phyloP scores from a whole-genome alignment of 164 flowering plant species.

The Kalanchoe fedtschenkoi region DNA sequence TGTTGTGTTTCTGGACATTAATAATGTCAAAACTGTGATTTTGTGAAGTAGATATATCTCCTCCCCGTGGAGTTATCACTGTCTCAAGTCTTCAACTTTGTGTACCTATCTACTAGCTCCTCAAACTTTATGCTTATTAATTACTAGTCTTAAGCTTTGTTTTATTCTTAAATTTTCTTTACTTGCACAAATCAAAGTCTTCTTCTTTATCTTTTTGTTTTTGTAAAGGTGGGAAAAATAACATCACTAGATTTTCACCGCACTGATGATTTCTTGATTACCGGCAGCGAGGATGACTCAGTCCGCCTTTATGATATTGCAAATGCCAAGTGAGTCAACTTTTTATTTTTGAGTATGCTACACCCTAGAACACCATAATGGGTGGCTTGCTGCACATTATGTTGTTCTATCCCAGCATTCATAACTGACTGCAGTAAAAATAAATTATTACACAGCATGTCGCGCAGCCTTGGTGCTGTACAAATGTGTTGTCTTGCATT shows the following conservation, averaged over 20 bases:
- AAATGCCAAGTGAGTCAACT: slow-evolving; percentile 62
- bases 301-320: slow-evolving; percentile 78
- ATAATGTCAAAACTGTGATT: background rate
- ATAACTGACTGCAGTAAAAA: too few species aligned
- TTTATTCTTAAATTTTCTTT: too few species aligned
- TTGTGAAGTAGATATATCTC: background rate
- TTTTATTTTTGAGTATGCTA: background rate
- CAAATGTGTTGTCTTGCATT: background rate
- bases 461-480: background rate
- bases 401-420: too few species aligned
- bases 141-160: too few species aligned
- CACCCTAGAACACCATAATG: background rate
- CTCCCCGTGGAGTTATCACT: too few species aligned
- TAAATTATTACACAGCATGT: too few species aligned
- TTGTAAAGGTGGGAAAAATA: slow-evolving; percentile 64
- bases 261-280: slow-evolving; percentile 77
- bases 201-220: background rate
- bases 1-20: background rate
- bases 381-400: background rate
- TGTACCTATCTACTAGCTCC: too few species aligned
- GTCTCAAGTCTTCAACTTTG: too few species aligned
- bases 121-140: too few species aligned
- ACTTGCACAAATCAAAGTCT: background rate
- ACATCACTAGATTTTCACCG: slow-evolving; percentile 90
- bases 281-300: slow-evolving; percentile 88